phyloP scores from a whole-genome alignment of 2,329 filamentous ascomycete species.

The Lecanicillium sp. region DNA sequence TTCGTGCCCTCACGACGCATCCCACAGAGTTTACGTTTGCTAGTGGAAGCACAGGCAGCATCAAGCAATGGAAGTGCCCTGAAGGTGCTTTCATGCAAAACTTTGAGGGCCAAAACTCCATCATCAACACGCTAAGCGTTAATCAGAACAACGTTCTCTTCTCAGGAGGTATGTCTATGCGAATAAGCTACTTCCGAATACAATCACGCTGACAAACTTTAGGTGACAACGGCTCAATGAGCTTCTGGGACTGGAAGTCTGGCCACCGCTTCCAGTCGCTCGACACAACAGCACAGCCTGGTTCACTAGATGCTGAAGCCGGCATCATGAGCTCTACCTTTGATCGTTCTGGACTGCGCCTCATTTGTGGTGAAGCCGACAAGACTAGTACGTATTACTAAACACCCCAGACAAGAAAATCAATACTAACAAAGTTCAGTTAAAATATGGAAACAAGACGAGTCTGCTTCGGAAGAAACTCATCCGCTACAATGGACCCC shows the following conservation, averaged over 20 bases:
- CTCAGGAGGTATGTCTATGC: slow-evolving; percentile 55
- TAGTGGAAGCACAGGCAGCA: slow-evolving; percentile 80
- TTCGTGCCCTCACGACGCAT: slow-evolving; percentile 75
- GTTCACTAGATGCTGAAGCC: slow-evolving; percentile 86
- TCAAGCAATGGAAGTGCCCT: slow-evolving; percentile 99
- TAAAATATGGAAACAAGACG: slow-evolving; percentile 95
- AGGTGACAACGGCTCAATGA: slow-evolving; percentile 89
- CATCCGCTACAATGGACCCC: slow-evolving; percentile 93
- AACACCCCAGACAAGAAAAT: no score
- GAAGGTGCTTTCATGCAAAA: slow-evolving; percentile 99
- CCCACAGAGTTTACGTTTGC: slow-evolving; percentile 96
- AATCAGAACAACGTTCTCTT: slow-evolving; percentile 96
- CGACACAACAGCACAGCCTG: slow-evolving; percentile 89
- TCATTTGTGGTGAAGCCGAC: slow-evolving; percentile 93
- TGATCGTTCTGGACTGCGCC: slow-evolving; percentile 76
- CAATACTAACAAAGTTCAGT: slow-evolving; percentile 37
- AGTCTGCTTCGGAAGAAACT: slow-evolving; percentile 80
- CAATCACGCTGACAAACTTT: background rate
- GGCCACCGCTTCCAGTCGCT: slow-evolving; percentile 85
- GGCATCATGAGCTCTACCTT: slow-evolving; percentile 94
- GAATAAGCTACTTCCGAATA: background rate
- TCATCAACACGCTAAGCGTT: slow-evolving; percentile 88
- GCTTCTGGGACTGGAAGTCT: slow-evolving; percentile 99
- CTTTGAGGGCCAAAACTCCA: slow-evolving; percentile 91
- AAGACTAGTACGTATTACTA: slow-evolving; percentile 65